Conservation (phyloP, 306 rosid genomes). For the Acacia crassicarpa region DNA sequence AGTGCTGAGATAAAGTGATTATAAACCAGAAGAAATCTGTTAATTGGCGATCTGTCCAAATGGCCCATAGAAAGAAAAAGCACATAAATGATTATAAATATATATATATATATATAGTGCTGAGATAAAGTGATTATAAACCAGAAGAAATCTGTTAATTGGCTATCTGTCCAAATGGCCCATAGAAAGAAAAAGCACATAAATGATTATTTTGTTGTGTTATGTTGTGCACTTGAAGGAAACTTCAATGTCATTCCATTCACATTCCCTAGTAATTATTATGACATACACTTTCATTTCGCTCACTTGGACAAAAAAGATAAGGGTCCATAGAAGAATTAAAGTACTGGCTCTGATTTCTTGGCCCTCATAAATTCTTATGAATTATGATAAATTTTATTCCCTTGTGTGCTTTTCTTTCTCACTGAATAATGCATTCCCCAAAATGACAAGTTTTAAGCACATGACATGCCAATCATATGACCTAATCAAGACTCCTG, state of each 20-base stretch:
- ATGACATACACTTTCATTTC: conserved; percentile 23
- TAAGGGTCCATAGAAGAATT: background rate
- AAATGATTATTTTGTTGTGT: background rate
- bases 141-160: background rate
- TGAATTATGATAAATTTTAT: background rate
- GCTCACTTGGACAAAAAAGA: conserved; percentile 15
- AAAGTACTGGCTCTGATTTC: conserved; percentile 29
- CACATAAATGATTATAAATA: background rate
- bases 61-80: conserved; percentile 14
- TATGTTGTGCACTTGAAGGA: conserved; percentile 30
- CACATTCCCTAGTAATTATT: conserved; percentile 24
- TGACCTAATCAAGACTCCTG: background rate
- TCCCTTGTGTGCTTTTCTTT: background rate
- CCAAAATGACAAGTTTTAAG: background rate
- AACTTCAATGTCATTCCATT: conserved; percentile 18
- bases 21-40: background rate
- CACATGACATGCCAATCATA: background rate
- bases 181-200: background rate
- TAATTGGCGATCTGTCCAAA: background rate
- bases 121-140: background rate
- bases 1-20: background rate
- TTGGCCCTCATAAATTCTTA: background rate
- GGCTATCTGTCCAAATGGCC: conserved; percentile 23
- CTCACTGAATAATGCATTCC: background rate
- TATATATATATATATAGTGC: background rate